Percentiles rank a stretch among this genome's conserved stretches.
Evolutionary conservation across 495 filamentous ascomycete genomes (phyloP).

Genomic region (Emericellopsis terricola): DNA sequence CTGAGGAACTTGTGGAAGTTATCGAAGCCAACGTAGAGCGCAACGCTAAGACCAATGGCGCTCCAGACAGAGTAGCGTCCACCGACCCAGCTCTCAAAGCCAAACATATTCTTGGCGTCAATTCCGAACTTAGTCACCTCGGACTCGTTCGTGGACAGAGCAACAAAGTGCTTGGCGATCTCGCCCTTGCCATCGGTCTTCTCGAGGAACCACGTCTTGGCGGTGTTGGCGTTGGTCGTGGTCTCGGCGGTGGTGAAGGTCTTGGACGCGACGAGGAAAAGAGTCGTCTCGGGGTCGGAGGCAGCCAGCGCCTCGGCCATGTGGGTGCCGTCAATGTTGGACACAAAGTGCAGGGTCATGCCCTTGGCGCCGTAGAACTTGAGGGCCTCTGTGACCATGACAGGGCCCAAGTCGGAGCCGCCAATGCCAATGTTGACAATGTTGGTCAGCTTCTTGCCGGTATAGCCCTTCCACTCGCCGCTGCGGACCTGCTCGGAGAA

Average conservation of each 20-base stretch:
- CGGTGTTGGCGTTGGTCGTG: constrained; percentile 86
- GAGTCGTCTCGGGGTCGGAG: constrained; percentile 87
- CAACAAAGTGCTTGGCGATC: constrained; percentile 97
- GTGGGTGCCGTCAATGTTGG: constrained; percentile 98
- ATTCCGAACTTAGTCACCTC: constrained; percentile 98
- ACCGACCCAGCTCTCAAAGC: constrained; percentile 95
- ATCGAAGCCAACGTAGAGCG: constrained; percentile 87
- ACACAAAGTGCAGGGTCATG: constrained; percentile 89
- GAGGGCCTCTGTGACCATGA: constrained; percentile 95
- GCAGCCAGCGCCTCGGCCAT: constrained; percentile 80
- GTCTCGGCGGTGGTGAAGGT: constrained; percentile 99
- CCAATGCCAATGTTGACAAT: constrained; percentile 98
- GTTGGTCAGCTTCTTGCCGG: constrained; percentile 91
- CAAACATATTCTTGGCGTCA: constrained; percentile 96
- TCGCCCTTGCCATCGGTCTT: constrained; percentile 59
- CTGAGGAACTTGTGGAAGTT: constrained; percentile 95
- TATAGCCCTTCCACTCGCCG: constrained; percentile 95
- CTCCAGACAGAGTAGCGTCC: constrained; percentile 98
- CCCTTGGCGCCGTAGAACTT: constrained; percentile 79
- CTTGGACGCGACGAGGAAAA: constrained; percentile 96
- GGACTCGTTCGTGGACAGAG: constrained; percentile 84
- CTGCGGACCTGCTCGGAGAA: constrained; percentile 89
- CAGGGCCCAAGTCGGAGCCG: constrained; percentile 94
- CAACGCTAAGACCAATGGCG: constrained; percentile 88
- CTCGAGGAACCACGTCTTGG: constrained; percentile 87